A percentile compares a stretch with the other conserved stretches of the same genome.
These are phyloP conservation scores for Hypericum androsaemum DNA, from an alignment of 345 rosid species.

Conservation along the genomic window DNA sequence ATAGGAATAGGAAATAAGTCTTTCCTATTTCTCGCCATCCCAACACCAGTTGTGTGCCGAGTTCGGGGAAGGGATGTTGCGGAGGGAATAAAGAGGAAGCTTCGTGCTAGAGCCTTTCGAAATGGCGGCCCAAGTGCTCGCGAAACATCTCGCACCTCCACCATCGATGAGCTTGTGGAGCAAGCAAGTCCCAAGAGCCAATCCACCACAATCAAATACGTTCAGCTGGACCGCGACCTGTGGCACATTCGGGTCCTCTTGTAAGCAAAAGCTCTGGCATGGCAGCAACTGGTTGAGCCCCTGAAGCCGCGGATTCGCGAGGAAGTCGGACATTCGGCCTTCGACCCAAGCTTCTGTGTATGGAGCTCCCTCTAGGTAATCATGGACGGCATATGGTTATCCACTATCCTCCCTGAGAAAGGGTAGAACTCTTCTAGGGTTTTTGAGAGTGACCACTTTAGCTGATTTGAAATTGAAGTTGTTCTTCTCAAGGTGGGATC, in stretches of 20 bases:
- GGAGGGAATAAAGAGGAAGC: conserved; percentile 1
- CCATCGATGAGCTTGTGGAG: no score
- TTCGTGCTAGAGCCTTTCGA: background rate
- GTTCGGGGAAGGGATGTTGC: conserved; percentile 7
- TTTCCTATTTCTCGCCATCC: no score
- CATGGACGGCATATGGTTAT: background rate
- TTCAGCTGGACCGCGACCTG: no score
- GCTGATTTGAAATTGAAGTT: background rate
- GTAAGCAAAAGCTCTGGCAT: conserved; percentile 9
- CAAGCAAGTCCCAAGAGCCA: no score
- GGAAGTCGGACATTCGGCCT: background rate
- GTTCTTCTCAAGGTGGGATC: background rate
- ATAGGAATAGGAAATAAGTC: no score
- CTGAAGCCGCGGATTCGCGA: background rate
- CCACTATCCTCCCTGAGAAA: conserved; percentile 3
- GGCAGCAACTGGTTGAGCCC: conserved; percentile 4
- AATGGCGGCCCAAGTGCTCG: no score
- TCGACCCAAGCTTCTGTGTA: background rate
- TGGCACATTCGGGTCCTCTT: no score
- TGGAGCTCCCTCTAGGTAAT: background rate
- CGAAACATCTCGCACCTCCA: no score
- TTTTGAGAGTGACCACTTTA: no score
- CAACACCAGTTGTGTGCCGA: background rate
- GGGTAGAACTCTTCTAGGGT: no score
- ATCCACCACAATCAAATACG: no score